Conservation (phyloP, 2,329 filamentous ascomycete genomes). For the Cercospora zeina region DNA sequence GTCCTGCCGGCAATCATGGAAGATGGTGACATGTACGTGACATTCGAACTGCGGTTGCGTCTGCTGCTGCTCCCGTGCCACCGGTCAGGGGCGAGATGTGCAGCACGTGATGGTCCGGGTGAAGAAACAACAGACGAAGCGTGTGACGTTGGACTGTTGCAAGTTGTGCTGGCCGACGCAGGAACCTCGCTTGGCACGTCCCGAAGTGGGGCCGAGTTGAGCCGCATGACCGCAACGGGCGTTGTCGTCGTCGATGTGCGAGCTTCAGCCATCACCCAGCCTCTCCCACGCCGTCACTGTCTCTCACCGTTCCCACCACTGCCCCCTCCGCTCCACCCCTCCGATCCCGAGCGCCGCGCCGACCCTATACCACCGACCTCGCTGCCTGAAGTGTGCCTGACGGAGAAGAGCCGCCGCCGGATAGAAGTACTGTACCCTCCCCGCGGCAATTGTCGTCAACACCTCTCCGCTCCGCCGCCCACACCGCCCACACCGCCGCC, state of each 20-base stretch:
- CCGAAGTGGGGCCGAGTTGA: constrained; percentile 1
- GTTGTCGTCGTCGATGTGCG: background rate
- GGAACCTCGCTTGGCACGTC: background rate
- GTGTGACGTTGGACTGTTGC: background rate
- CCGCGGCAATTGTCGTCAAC: background rate
- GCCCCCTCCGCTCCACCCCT: background rate
- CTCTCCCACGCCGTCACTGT: background rate
- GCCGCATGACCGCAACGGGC: constrained; percentile 3
- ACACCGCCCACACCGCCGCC: background rate
- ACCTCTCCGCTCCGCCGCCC: background rate
- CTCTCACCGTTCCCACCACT: background rate
- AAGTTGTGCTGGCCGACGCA: background rate
- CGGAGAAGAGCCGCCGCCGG: background rate
- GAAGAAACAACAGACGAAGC: background rate
- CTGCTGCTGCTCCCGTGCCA: background rate
- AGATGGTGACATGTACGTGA: too few relatives aligned
- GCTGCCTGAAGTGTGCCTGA: background rate
- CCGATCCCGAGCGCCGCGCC: background rate
- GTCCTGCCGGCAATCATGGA: too few relatives aligned
- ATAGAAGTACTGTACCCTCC: background rate
- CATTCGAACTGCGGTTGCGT: too few relatives aligned
- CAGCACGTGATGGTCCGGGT: background rate
- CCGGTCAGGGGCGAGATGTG: background rate
- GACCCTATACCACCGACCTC: background rate
- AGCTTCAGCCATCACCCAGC: constrained; percentile 4